Evolutionary conservation across 805 yeast genomes (phyloP).

Genomic region (Candida chauliodis): DNA sequence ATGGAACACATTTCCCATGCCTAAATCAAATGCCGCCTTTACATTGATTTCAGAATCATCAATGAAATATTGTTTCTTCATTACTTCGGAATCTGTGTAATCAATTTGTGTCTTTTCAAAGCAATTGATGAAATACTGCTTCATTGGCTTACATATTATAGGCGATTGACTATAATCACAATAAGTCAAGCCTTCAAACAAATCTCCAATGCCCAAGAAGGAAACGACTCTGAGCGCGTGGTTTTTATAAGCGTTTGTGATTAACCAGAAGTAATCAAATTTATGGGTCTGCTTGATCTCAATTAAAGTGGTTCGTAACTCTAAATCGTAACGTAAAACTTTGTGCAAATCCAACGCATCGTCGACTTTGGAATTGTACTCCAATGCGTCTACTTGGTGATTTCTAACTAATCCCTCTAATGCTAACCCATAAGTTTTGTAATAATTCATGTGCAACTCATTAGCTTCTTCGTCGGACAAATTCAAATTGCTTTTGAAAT

Average conservation of each 20-base stretch:
- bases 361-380: constrained; percentile 84
- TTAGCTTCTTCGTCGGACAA: constrained; percentile 73
- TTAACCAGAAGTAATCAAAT: constrained; percentile 79
- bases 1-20: constrained; percentile 71
- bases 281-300: constrained; percentile 41
- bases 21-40: constrained; percentile 64
- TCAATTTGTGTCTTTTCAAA: constrained; percentile 59
- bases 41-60: constrained; percentile 87
- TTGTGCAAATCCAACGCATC: constrained; percentile 85
- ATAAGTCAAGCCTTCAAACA: constrained; percentile 89
- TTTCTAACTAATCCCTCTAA: constrained; percentile 78
- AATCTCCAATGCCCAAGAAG: constrained; percentile 82
- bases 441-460: constrained; percentile 67
- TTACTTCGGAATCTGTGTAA: constrained; percentile 25
- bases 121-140: constrained; percentile 60
- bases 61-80: constrained; percentile 60
- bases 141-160: constrained; percentile 87
- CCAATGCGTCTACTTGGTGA: constrained; percentile 78
- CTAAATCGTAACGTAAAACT: constrained; percentile 62
- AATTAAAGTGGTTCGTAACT: constrained; percentile 50
- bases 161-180: constrained; percentile 79
- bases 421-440: constrained; percentile 86
- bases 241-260: constrained; percentile 90
- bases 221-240: constrained; percentile 82
- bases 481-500: constrained; percentile 62